Conservation (phyloP, 768 basidiomycete genomes). For the Melanogaster broomeanus region DNA sequence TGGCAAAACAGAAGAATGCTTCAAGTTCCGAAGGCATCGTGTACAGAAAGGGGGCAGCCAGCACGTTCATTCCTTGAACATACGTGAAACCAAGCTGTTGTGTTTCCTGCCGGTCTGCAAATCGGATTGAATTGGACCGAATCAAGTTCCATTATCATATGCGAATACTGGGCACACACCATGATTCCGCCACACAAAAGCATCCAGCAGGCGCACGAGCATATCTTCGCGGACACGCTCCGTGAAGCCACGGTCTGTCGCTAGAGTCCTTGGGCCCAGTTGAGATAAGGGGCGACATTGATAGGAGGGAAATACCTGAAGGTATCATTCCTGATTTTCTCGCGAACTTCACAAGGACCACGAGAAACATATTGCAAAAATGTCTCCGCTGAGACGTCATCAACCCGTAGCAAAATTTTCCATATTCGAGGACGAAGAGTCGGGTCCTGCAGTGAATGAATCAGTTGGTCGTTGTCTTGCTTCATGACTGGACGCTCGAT, state of each 20-base stretch:
- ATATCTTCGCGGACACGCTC: conserved; percentile 96
- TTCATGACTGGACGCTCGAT: neutral
- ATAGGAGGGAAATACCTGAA: conserved; percentile 61
- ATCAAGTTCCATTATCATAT: neutral
- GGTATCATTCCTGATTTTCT: conserved; percentile 96
- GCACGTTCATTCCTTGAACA: conserved; percentile 99
- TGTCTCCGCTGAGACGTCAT: conserved; percentile 71
- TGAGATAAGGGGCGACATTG: neutral
- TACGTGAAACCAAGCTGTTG: conserved; percentile 91
- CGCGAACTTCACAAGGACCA: conserved; percentile 84
- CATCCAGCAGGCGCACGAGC: conserved; percentile 94
- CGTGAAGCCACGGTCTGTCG: conserved; percentile 97
- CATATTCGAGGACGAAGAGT: conserved; percentile 90
- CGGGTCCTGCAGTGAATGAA: conserved; percentile 53
- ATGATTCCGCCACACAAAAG: conserved; percentile 95
- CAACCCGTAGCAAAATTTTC: conserved; percentile 89
- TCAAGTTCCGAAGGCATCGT: conserved; percentile 98
- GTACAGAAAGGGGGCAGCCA: conserved; percentile 96
- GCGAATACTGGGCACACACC: conserved; percentile 44
- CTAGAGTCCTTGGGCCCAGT: conserved; percentile 67
- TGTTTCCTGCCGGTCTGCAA: conserved; percentile 69
- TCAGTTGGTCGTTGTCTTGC: conserved; percentile 4
- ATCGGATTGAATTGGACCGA: neutral
- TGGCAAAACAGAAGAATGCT: conserved; percentile 95
- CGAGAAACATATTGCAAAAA: conserved; percentile 79